Base-by-base conservation (phyloP, 176 grass and related monocot genomes). In the Ampelocalamus luodianensis region DNA sequence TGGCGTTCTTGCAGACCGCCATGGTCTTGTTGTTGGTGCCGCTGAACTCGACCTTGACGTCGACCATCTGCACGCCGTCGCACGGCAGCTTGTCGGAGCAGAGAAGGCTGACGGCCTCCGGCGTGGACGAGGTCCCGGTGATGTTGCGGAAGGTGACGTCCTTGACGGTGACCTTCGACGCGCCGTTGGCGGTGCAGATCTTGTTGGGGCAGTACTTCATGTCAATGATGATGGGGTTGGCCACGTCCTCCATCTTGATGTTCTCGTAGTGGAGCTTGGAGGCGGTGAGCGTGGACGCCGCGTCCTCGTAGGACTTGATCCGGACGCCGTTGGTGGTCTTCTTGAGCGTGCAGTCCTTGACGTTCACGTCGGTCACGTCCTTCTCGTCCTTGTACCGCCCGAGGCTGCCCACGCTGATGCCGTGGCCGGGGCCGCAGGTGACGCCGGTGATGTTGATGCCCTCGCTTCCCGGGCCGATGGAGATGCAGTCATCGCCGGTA, bases 391-490 rank as follows among this genome's bases (percentile, higher is more conserved):
- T 40, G 71, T 91, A 94, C 60, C 87, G 86, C 7, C 82, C 29
- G 9, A 94, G 65, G 69, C 89, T 94, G 34, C 92, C 92, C 4
- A n/a, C 14, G 58, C 85, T n/a, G 79, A 94, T 94, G 48, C 92
- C 92, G 86, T 34, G 44, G 44, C 10, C 44, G 2, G 91, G 94
- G 11, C 94, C 91, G 53, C 91, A 96, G 26, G 68, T 71, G 24
- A 96, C 91, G 29, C 75, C 76, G 65, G 80, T 87, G 68, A 96
- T 55, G 45, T 44, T 85, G 77, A 96, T 44, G 10, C 59, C 62
- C 10, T 5, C 16, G 50, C 27, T 80, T 0, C 94, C 94, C 0
- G 88, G 89, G 48, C 94, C 91, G 5, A 92, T 84, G 32, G 32
- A 34, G 32, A 34, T 34, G 32, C 32, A 34, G 32, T 34, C 32